Conservation (phyloP, 2,329 filamentous ascomycete genomes). For the Diaporthe sp. region DNA sequence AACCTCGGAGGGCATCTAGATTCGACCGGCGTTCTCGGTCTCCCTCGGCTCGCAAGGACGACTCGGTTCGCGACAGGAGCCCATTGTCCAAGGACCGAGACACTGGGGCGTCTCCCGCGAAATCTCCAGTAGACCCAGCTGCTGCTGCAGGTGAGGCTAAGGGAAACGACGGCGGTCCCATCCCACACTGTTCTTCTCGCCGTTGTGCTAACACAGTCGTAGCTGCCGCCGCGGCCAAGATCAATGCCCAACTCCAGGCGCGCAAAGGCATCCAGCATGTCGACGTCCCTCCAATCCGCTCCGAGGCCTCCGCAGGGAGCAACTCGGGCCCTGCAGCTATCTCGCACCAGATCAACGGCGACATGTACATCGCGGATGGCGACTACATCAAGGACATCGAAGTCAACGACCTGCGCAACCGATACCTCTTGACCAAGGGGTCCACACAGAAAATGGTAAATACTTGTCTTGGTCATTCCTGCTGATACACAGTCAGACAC, state of each 20-base stretch:
- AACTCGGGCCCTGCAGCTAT: conserved; percentile 58
- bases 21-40: conserved; percentile 95
- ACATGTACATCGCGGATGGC: conserved; percentile 94
- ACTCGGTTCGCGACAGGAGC: conserved; percentile 82
- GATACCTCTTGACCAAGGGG: conserved; percentile 96
- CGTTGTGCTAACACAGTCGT: conserved; percentile 36
- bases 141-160: conserved; percentile 76
- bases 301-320: conserved; percentile 25
- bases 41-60: conserved; percentile 74
- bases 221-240: conserved; percentile 90
- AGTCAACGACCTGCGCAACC: conserved; percentile 96
- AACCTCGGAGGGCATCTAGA: conserved; percentile 79
- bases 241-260: conserved; percentile 84
- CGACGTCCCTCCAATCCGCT: conserved; percentile 84
- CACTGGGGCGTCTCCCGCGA: conserved; percentile 53
- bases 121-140: conserved; percentile 72
- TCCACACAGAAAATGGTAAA: conserved; percentile 99
- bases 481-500: conserved; percentile 67
- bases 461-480: conserved; percentile 73
- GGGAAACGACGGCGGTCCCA: not conserved
- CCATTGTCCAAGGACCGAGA: conserved; percentile 67
- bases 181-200: not conserved
- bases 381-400: conserved; percentile 99
- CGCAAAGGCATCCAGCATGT: conserved; percentile 92
- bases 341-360: conserved; percentile 76